Base-by-base conservation (phyloP, 495 filamentous ascomycete genomes). In the Aspergillus olivimuriae region DNA sequence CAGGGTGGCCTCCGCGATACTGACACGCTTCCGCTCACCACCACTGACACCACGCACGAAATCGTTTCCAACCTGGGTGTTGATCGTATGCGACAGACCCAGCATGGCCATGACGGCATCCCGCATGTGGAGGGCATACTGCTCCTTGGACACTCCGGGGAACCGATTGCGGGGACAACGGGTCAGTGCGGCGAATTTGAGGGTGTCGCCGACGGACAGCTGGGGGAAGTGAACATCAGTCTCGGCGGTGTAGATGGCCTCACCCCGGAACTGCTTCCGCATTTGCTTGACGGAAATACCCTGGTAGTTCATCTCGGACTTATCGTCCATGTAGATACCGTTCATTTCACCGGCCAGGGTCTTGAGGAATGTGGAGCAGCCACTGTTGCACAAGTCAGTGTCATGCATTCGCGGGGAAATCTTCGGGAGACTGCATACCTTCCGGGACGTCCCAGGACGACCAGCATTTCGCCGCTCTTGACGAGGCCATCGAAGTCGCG, bases 1-100 rank as follows among this genome's bases (percentile, higher is more conserved):
- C 17, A 88, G 73, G 60, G 89, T 81, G 21, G 72, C 72, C 51
- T 80, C 68, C 12, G 69, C 71, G 39, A 74, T 74, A 61, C 56
- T 85, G 26, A 72, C 65, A 53, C 65, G 82, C 69, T 92, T 94
- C 11, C 87, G 73, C 61, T 95, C 89, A 46, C 89, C 89, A 49
- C 89, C 89, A 21, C 80, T 85, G 18, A 94, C 78, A 58, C 89
- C 89, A 22, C 89, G 86, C 35, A 92, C 72, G 52, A 86, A 87
- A 11, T 89, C 85, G 62, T 91, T 89, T 34, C 88, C 88, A 69
- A 72, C 68, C 34, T 48, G 50, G 18, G 68, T 70, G 51, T 72
- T 69, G 37, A 83, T 81, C 7, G 73, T 73, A 34, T 83, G 70
- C 5, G 78, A 66, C 0, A 76, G 71, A 37, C 78, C 81, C 4